Percentiles rank a stretch among this genome's conserved stretches.
These are phyloP conservation scores for Pyricularia sp. DNA, from an alignment of 2,329 filamentous ascomycete species.

Conservation along the genomic window DNA sequence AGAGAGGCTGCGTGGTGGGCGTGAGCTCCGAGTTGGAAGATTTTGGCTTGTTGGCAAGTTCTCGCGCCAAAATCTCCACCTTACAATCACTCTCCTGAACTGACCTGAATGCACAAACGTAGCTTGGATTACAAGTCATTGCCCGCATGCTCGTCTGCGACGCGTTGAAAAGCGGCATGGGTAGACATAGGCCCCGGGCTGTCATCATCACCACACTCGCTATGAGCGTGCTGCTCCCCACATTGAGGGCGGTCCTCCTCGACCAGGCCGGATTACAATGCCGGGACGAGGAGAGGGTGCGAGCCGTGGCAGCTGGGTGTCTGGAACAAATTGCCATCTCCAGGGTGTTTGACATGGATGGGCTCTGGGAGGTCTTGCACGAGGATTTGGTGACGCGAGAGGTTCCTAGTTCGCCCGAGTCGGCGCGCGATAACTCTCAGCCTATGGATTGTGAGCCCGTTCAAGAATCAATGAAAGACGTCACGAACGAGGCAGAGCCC, in stretches of 20 bases:
- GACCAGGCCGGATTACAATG: conserved; percentile 17
- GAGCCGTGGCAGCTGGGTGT: conserved; percentile 17
- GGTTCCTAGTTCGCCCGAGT: not conserved
- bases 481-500: not conserved
- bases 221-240: conserved; percentile 23
- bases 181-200: conserved; percentile 10
- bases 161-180: conserved; percentile 6
- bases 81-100: too few species aligned
- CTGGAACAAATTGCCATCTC: conserved; percentile 40
- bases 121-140: conserved; percentile 37
- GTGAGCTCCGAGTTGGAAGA: conserved; percentile 38
- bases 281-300: conserved; percentile 10
- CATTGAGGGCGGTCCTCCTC: conserved; percentile 26
- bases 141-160: conserved; percentile 23
- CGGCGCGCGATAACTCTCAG: not conserved
- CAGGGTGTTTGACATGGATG: conserved; percentile 45
- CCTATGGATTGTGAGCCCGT: not conserved
- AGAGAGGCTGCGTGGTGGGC: conserved; percentile 38
- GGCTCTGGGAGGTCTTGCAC: conserved; percentile 40
- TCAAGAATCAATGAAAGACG: not conserved
- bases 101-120: not conserved
- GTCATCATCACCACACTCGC: conserved; percentile 38
- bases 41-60: conserved; percentile 32
- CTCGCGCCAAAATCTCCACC: not conserved
- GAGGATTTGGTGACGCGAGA: conserved; percentile 24